phyloP scores from a whole-genome alignment of 805 yeast species.

The Suhomyces kilbournensis region DNA sequence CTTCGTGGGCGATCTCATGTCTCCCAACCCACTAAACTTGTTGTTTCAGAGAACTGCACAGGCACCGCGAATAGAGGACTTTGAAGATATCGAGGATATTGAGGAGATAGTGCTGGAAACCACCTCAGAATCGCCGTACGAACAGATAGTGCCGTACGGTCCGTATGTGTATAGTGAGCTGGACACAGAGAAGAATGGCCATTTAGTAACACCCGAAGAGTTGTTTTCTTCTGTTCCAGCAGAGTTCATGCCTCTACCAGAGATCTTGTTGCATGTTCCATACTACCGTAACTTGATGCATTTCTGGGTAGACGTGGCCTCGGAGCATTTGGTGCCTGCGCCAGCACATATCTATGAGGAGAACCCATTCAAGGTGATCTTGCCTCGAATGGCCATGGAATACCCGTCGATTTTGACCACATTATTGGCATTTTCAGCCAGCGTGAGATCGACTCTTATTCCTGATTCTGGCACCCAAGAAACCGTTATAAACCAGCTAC shows the following conservation, averaged over 20 bases:
- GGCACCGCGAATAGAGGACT: neutral
- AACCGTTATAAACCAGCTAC: conserved; percentile 48
- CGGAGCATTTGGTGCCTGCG: conserved; percentile 63
- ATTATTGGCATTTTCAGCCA: conserved; percentile 45
- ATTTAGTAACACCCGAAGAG: conserved; percentile 9
- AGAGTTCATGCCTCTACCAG: conserved; percentile 48
- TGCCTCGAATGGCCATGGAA: conserved; percentile 68
- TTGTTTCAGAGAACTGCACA: neutral
- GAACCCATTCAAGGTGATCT: conserved; percentile 62
- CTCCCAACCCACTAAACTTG: neutral
- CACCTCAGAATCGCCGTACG: neutral
- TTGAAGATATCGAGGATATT: conserved; percentile 8
- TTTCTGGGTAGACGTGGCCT: conserved; percentile 59
- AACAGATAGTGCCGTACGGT: neutral
- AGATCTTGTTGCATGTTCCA: conserved; percentile 55
- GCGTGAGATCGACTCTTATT: conserved; percentile 23
- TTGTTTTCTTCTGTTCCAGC: conserved; percentile 27
- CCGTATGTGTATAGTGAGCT: neutral
- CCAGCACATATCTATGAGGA: conserved; percentile 52
- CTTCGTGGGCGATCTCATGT: conserved; percentile 7
- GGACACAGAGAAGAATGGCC: neutral
- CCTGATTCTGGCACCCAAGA: conserved; percentile 28
- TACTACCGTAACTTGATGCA: conserved; percentile 59
- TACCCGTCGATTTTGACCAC: conserved; percentile 56
- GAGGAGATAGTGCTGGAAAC: neutral